Conservation (phyloP, 805 yeast genomes). For the Ogataea glucozyma region DNA sequence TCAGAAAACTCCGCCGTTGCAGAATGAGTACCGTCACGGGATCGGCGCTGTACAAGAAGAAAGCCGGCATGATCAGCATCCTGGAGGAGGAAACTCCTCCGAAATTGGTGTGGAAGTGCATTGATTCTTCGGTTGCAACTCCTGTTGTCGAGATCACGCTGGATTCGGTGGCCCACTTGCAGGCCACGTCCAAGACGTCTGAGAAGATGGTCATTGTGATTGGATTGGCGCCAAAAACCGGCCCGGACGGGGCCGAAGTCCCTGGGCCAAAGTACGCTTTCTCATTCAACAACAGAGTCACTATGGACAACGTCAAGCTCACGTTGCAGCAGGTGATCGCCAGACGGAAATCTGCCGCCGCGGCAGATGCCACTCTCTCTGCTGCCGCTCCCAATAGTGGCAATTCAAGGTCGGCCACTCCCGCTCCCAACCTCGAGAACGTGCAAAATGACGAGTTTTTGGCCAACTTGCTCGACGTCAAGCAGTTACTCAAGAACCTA, state of each 20-base stretch:
- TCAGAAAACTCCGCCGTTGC: neutral
- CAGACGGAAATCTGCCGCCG: slow-evolving; percentile 56
- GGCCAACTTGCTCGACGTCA: slow-evolving; percentile 48
- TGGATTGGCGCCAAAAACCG: slow-evolving; percentile 37
- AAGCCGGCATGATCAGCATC: slow-evolving; percentile 56
- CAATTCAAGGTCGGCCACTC: slow-evolving; percentile 14
- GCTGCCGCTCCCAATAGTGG: slow-evolving; percentile 8
- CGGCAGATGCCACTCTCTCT: slow-evolving; percentile 37
- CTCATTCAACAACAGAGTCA: slow-evolving; percentile 67
- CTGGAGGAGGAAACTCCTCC: slow-evolving; percentile 60
- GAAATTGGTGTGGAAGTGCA: slow-evolving; percentile 56
- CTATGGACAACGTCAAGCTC: slow-evolving; percentile 73
- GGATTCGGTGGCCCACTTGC: slow-evolving; percentile 49
- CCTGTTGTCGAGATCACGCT: slow-evolving; percentile 44
- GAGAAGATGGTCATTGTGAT: slow-evolving; percentile 69
- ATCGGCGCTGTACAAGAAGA: slow-evolving; percentile 55
- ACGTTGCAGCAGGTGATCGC: slow-evolving; percentile 69
- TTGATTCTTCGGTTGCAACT: slow-evolving; percentile 44
- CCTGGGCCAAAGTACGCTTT: slow-evolving; percentile 42
- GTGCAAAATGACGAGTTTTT: slow-evolving; percentile 32
- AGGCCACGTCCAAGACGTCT: slow-evolving; percentile 67
- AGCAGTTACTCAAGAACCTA: slow-evolving; percentile 64
- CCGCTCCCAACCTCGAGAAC: slow-evolving; percentile 17
- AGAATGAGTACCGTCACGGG: slow-evolving; percentile 35
- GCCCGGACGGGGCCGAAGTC: slow-evolving; percentile 33